Percentiles rank a stretch among this genome's conserved stretches.
These are phyloP conservation scores for Carpediemonas membranifera DNA, from an alignment of 78 protist species.

Conservation along the genomic window DNA sequence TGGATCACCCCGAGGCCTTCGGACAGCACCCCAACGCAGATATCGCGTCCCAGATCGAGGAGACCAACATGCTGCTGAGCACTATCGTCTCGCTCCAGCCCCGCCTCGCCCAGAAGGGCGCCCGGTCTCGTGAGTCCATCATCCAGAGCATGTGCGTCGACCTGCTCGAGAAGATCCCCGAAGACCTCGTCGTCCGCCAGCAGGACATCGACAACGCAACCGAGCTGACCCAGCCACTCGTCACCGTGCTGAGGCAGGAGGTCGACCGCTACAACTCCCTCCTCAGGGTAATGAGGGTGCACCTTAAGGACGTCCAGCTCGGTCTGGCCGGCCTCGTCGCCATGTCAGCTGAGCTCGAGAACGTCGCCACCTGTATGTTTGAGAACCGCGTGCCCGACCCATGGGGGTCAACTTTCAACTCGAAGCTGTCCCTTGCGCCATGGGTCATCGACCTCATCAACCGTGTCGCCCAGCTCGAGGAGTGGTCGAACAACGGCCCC, in stretches of 20 bases:
- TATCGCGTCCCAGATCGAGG: conserved; percentile 53
- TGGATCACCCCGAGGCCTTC: conserved; percentile 67
- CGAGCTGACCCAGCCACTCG: conserved; percentile 34
- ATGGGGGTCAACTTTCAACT: conserved; percentile 55
- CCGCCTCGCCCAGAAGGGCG: neutral
- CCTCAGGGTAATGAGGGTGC: conserved; percentile 33
- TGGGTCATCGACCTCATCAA: conserved; percentile 59
- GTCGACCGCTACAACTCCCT: conserved; percentile 58
- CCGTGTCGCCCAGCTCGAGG: conserved; percentile 42
- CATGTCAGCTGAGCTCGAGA: conserved; percentile 65
- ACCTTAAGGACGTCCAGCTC: no score
- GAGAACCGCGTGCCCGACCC: conserved; percentile 52
- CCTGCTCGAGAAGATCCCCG: conserved; percentile 22
- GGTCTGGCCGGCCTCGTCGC: conserved; percentile 68
- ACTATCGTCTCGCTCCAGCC: conserved; percentile 62
- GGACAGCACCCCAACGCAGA: conserved; percentile 85
- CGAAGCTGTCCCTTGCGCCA: conserved; percentile 58
- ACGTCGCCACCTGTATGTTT: conserved; percentile 21
- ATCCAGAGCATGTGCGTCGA: conserved; percentile 8
- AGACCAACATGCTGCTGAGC: conserved; percentile 39
- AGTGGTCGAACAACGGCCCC: conserved; percentile 27
- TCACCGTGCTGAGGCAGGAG: conserved; percentile 59
- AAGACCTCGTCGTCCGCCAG: no score
- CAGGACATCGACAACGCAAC: conserved; percentile 22
- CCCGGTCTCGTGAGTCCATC: neutral